Base-by-base conservation (phyloP, 1,284 basidiomycete species). In the Paramarasmius palmivorus region DNA sequence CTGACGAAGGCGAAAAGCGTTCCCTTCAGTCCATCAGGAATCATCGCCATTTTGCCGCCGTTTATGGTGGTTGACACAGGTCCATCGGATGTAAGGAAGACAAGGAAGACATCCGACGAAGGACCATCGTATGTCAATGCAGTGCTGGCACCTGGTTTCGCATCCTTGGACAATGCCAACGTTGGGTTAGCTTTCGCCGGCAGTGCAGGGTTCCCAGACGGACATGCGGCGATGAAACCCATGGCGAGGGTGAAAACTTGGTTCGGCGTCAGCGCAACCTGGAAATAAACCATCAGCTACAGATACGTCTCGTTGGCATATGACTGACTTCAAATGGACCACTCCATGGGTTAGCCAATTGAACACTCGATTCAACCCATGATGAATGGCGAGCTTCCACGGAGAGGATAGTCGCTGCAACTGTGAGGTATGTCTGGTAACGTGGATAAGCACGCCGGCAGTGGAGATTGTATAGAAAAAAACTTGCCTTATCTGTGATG, bases 321-420 rank as follows among this genome's bases (percentile, higher is more conserved):
- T 4, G 9, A 53, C 60, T 38, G 51, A 74, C 73, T 54, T 75
- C 74, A 62, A 81, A 80, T 6, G 81, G 68, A 1, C 78, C 76
- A 52, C 77, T 78, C 84, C 83, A 86, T 1, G 79, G 74, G 22
- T 77, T 68, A 7, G 67, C 65, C 55, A 77, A 70, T 44, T 70
- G 66, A 34, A 81, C 76, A 4, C 81, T 72, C 0, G 78, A 75
- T 42, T 71, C 66, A 26, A 84, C 68, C 82, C 82, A 86, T 0
- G 73, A 66, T 2, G 76, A 64, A 34, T 82, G 81, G 17, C 77
- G 76, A 14, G 73, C 68, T 55, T 81, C 75, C 10, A 73, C 71
- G 4, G 72, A 64, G 26, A 79, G 62, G 42, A 79, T 77, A 0
- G 73, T 63, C 0, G 66, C 74, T 3, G 74, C 71, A n/a, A 73